Evolutionary conservation across 1,284 basidiomycete species (phyloP).

Genomic region (Phellinidium pouzarii): DNA sequence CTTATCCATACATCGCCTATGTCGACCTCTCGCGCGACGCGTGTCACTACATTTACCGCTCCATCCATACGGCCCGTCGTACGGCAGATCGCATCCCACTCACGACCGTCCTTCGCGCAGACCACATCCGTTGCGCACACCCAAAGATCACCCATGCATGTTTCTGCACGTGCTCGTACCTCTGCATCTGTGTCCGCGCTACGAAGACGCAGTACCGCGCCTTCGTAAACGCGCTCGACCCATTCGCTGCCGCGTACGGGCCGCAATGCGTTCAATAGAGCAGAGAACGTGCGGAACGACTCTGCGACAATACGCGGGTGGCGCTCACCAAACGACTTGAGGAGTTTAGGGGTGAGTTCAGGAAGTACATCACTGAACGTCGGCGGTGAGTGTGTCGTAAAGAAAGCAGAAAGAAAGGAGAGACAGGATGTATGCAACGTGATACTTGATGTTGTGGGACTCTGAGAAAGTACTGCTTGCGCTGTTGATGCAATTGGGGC

Average conservation of each 20-base stretch:
- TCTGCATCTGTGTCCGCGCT: conserved; percentile 88
- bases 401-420: conserved; percentile 80
- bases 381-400: conserved; percentile 70
- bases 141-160: conserved; percentile 81
- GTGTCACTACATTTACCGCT: conserved; percentile 65
- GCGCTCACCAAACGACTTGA: conserved; percentile 55
- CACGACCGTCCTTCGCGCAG: conserved; percentile 51
- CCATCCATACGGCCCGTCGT: conserved; percentile 67
- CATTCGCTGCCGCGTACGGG: conserved; percentile 54
- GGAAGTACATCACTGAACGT: conserved; percentile 59
- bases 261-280: conserved; percentile 56
- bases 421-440: conserved; percentile 75
- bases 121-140: conserved; percentile 75
- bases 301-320: conserved; percentile 78
- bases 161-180: conserved; percentile 79
- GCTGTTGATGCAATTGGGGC: conserved; percentile 53
- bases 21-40: conserved; percentile 62
- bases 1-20: conserved; percentile 76
- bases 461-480: conserved; percentile 55
- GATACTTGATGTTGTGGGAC: conserved; percentile 62
- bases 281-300: conserved; percentile 74
- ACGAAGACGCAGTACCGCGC: conserved; percentile 64
- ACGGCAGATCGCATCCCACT: conserved; percentile 79
- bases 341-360: conserved; percentile 64
- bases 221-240: conserved; percentile 66